Conservation (phyloP, 2,329 filamentous ascomycete species). For the Fusarium sp. region DNA sequence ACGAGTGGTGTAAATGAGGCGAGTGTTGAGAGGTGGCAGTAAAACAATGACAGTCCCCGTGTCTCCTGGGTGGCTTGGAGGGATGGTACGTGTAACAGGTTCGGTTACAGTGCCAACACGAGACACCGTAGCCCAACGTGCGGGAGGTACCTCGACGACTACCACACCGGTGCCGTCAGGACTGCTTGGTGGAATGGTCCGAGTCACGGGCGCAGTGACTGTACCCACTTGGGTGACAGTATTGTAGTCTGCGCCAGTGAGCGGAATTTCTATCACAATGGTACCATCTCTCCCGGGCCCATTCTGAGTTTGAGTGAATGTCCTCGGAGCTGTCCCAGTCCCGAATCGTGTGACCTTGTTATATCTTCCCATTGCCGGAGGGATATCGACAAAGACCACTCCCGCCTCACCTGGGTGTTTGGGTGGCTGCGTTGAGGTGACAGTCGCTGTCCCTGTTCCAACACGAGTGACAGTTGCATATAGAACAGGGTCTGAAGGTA, state of each 20-base stretch:
- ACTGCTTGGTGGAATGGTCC: neutral
- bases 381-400: neutral
- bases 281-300: neutral
- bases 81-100: neutral
- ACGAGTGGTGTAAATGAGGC: neutral
- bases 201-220: neutral
- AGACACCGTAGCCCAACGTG: neutral
- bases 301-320: neutral
- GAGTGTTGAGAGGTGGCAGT: neutral
- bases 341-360: neutral
- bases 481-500: neutral
- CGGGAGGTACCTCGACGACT: neutral
- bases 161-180: neutral
- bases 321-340: neutral
- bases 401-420: neutral
- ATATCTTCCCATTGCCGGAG: rapidly evolving
- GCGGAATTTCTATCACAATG: neutral
- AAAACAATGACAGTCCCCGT: neutral
- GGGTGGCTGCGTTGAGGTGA: neutral
- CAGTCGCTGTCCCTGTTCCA: neutral
- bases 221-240: neutral
- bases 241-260: neutral
- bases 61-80: neutral
- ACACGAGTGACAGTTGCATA: conserved; percentile 3
- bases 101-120: neutral